phyloP scores from a whole-genome alignment of 805 yeast genomes.

The Kuraishia molischiana region DNA sequence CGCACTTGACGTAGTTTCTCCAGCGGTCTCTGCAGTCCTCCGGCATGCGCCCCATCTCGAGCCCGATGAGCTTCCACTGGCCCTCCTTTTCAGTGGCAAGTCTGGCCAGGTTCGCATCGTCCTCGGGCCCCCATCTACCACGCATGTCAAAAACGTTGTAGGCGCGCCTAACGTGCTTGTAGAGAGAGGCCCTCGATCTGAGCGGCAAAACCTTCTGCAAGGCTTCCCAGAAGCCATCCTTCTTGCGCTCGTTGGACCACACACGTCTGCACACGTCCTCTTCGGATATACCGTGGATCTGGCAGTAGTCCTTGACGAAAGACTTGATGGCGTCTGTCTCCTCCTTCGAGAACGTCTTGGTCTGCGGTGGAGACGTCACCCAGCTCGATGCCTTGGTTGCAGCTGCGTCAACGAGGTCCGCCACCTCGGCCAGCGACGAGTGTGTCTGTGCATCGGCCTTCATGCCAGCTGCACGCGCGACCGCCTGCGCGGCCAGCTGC shows the following conservation, averaged over 20 bases:
- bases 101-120: conserved; percentile 57
- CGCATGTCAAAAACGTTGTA: conserved; percentile 82
- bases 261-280: conserved; percentile 72
- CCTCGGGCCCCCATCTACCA: conserved; percentile 85
- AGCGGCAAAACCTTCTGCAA: conserved; percentile 73
- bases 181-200: conserved; percentile 80
- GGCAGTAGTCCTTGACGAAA: conserved; percentile 62
- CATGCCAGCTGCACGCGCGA: conserved; percentile 13
- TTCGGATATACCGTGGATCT: conserved; percentile 49
- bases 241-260: conserved; percentile 78
- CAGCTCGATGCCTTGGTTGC: conserved; percentile 30
- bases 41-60: conserved; percentile 82
- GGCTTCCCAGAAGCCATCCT: conserved; percentile 86
- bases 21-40: conserved; percentile 96
- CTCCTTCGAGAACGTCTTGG: conserved; percentile 40
- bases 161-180: conserved; percentile 85
- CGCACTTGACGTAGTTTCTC: conserved; percentile 94
- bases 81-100: conserved; percentile 62
- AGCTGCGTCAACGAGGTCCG: conserved; percentile 31
- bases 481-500: conserved; percentile 8
- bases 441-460: conserved; percentile 2
- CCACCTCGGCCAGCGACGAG: conserved; percentile 17
- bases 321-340: conserved; percentile 67
- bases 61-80: conserved; percentile 85
- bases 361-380: conserved; percentile 13